A percentile compares a stretch with the other conserved stretches of the same genome.
Conservation (phyloP, 1,139 yeast genomes). For the Yamadazyma friedrichii region DNA sequence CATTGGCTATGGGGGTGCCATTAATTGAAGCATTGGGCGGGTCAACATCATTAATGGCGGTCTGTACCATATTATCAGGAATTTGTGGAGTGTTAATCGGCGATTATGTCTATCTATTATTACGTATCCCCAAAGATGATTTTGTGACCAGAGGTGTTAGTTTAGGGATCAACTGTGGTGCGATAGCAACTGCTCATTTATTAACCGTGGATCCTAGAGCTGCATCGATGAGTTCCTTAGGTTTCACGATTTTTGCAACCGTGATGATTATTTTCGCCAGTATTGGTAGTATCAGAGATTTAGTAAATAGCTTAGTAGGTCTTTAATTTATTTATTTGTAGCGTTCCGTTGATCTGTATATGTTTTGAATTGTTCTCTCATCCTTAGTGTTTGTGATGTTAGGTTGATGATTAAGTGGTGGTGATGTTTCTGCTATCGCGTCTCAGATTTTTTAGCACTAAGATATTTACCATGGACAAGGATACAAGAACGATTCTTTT, state of each 20-base stretch:
- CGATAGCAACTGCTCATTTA: conserved; percentile 77
- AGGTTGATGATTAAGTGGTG: no score
- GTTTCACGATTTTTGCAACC: conserved; percentile 73
- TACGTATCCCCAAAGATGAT: conserved; percentile 60
- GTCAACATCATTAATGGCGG: conserved; percentile 71
- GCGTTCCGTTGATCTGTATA: not conserved
- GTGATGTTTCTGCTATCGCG: not conserved
- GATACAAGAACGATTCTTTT: conserved; percentile 19
- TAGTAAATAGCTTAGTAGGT: conserved; percentile 31
- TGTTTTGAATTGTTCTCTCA: no score
- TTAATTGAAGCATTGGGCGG: conserved; percentile 65
- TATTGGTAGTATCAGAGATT: conserved; percentile 36
- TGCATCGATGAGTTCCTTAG: conserved; percentile 71
- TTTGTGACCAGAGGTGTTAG: conserved; percentile 76
- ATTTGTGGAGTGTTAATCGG: conserved; percentile 74
- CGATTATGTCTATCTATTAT: conserved; percentile 41
- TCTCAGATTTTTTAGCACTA: not conserved
- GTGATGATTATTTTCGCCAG: conserved; percentile 69
- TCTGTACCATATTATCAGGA: conserved; percentile 76
- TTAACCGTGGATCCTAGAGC: conserved; percentile 72
- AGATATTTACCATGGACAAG: conserved; percentile 6
- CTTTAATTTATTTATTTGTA: conserved; percentile 12
- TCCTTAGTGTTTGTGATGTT: no score
- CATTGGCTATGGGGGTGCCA: conserved; percentile 78
- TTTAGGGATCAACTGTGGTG: conserved; percentile 76